Conservation (phyloP, 495 filamentous ascomycete species). For the Monascus purpureus region DNA sequence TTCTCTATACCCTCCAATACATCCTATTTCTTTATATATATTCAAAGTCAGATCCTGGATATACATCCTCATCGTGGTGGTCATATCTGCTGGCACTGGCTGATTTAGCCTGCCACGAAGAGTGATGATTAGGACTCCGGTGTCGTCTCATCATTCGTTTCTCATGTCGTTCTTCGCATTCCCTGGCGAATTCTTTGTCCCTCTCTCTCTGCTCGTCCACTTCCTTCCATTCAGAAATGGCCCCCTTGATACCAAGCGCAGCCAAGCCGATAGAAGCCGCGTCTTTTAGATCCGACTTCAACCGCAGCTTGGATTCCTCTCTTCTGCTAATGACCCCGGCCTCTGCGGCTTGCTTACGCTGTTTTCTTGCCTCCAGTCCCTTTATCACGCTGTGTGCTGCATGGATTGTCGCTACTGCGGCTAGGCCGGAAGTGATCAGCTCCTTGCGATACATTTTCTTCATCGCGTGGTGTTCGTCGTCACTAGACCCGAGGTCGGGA, state of each 20-base stretch:
- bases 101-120: too few species aligned
- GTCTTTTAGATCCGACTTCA: constrained; percentile 62
- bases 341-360: constrained; percentile 51
- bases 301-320: constrained; percentile 59
- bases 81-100: too few species aligned
- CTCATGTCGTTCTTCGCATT: constrained; percentile 26
- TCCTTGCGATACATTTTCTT: constrained; percentile 79
- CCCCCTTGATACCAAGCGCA: constrained; percentile 73
- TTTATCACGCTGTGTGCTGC: constrained; percentile 68
- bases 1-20: too few species aligned
- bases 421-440: constrained; percentile 68
- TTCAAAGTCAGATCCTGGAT: too few species aligned
- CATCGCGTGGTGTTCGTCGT: constrained; percentile 57
- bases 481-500: constrained; percentile 55
- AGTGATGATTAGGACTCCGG: too few species aligned
- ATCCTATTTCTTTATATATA: too few species aligned
- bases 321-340: constrained; percentile 62
- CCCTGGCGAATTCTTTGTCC: constrained; percentile 34
- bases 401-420: constrained; percentile 79
- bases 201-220: constrained; percentile 46
- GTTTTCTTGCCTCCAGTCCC: constrained; percentile 59
- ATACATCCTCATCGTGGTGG: too few species aligned
- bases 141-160: constrained; percentile 13
- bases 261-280: constrained; percentile 70
- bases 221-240: constrained; percentile 60